phyloP scores from a whole-genome alignment of 495 filamentous ascomycete genomes.

The Xylaria longipes region DNA sequence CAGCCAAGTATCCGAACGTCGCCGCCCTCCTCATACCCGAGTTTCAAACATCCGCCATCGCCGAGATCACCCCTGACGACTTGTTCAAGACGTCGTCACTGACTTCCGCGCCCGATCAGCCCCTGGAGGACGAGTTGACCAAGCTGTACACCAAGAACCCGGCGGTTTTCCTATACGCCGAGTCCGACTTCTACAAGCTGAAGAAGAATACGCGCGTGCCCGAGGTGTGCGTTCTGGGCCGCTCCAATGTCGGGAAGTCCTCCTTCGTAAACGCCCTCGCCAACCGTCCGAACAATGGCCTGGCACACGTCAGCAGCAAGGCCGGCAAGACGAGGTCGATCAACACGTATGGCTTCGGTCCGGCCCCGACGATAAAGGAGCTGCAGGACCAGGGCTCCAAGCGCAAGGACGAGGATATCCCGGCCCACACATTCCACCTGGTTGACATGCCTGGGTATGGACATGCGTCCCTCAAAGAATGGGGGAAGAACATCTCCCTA shows the following conservation, averaged over 20 bases:
- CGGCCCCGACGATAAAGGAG: constrained; percentile 35
- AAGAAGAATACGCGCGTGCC: constrained; percentile 60
- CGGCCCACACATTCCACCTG: constrained; percentile 65
- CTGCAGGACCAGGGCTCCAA: constrained; percentile 25
- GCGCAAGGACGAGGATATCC: constrained; percentile 54
- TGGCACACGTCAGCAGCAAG: constrained; percentile 71
- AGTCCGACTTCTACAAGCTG: constrained; percentile 73
- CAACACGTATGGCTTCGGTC: constrained; percentile 83
- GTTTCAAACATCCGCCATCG: constrained; percentile 20
- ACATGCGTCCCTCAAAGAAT: constrained; percentile 71
- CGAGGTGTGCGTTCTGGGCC: constrained; percentile 69
- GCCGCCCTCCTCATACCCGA: constrained; percentile 35
- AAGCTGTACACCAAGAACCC: constrained; percentile 67
- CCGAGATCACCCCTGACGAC: constrained; percentile 28
- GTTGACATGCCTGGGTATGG: constrained; percentile 98
- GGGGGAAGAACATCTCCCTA: constrained; percentile 87
- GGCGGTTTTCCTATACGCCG: constrained; percentile 73
- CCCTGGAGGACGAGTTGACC: constrained; percentile 52
- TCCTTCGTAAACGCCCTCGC: constrained; percentile 85
- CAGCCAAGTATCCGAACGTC: constrained; percentile 27
- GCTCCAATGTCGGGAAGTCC: constrained; percentile 93
- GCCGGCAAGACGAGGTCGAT: constrained; percentile 82
- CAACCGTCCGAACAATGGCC: constrained; percentile 45
- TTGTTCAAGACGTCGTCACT: constrained; percentile 31
- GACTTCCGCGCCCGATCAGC: constrained; percentile 19